A percentile compares a stretch with the other conserved stretches of the same genome.
Evolutionary conservation across 306 rosid genomes (phyloP).

Genomic region (Trifolium repens): DNA sequence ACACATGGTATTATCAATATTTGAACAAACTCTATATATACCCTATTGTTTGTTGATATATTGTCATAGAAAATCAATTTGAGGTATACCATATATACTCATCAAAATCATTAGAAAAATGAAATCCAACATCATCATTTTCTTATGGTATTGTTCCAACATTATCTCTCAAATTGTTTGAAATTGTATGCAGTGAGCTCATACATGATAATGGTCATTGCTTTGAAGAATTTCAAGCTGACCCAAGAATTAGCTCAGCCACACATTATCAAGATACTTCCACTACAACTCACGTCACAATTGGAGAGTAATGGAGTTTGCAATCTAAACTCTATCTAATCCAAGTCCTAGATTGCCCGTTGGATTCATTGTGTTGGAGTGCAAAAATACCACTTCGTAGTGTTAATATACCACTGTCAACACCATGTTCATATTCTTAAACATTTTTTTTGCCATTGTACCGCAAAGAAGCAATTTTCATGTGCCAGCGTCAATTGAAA

Average conservation of each 20-base stretch:
- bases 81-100: neutral
- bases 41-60: neutral
- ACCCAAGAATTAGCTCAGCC: neutral
- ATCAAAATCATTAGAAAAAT: neutral
- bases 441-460: no score
- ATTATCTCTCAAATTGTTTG: neutral
- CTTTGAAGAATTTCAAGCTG: neutral
- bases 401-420: no score
- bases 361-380: no score
- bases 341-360: no score
- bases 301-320: no score
- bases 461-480: no score
- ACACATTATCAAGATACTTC: neutral
- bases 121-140: neutral
- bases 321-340: no score
- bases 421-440: no score
- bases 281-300: no score
- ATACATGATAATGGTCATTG: neutral
- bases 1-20: no score
- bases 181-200: neutral
- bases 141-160: neutral
- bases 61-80: neutral
- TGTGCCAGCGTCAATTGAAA: no score
- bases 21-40: neutral
- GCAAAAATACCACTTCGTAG: no score